These are phyloP conservation scores for Sarocladium kiliense DNA, from an alignment of 2,329 filamentous ascomycete species.

Conservation along the genomic window DNA sequence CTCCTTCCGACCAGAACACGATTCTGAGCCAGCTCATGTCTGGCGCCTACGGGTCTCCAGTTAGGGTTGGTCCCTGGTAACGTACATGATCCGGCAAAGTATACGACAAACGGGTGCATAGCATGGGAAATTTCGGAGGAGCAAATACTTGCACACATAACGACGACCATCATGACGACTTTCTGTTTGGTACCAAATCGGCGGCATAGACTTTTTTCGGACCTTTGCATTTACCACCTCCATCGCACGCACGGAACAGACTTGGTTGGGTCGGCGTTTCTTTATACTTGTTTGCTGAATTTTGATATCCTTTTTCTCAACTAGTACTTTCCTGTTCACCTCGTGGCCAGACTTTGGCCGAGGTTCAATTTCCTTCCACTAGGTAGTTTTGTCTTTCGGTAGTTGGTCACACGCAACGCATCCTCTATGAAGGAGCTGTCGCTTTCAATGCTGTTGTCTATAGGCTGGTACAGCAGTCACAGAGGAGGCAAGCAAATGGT, in stretches of 20 bases:
- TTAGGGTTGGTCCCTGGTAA: constrained; percentile 59
- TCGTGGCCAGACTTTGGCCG: neutral
- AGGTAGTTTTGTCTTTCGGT: neutral
- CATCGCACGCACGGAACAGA: constrained; percentile 18
- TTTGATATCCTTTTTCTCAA: constrained; percentile 25
- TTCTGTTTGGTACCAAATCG: constrained; percentile 23
- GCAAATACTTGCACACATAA: constrained; percentile 6
- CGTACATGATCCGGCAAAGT: neutral
- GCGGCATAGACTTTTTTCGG: constrained; percentile 28
- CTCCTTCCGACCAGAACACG: constrained; percentile 44
- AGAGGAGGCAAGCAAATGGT: neutral
- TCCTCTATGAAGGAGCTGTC: neutral
- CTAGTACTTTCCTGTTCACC: neutral
- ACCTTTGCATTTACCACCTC: constrained; percentile 20
- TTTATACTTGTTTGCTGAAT: constrained; percentile 17
- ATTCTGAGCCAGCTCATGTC: constrained; percentile 59
- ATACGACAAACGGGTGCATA: constrained; percentile 9
- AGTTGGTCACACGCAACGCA: neutral
- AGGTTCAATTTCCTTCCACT: neutral
- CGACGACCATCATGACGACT: constrained; percentile 21
- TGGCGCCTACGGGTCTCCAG: constrained; percentile 54
- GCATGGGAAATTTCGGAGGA: constrained; percentile 11
- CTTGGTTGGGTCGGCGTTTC: constrained; percentile 27
- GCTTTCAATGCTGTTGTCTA: neutral
- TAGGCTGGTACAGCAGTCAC: neutral